A percentile compares a stretch with the other conserved stretches of the same genome.
phyloP scores from a whole-genome alignment of 495 filamentous ascomycete species.

The Neurospora sp. region DNA sequence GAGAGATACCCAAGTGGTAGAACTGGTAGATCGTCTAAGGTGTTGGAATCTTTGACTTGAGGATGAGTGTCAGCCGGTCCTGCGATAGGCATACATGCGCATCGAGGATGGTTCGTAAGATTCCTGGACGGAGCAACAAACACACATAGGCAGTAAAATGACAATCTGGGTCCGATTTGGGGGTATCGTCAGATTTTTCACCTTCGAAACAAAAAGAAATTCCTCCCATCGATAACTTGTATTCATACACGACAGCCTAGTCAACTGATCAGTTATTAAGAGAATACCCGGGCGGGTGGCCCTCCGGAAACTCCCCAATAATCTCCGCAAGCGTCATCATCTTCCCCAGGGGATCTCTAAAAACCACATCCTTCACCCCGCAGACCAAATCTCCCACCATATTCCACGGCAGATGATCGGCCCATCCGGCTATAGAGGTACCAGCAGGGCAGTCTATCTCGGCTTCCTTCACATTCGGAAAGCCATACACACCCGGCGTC shows the following conservation, averaged over 20 bases:
- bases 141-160: background rate
- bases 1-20: background rate
- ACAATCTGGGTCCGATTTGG: background rate
- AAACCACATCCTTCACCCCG: background rate
- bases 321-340: background rate
- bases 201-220: background rate
- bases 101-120: background rate
- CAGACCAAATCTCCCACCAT: background rate
- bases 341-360: background rate
- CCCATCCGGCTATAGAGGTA: too few species aligned
- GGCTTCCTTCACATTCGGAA: background rate
- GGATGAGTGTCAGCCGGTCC: background rate
- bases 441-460: background rate
- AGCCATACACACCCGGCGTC: background rate
- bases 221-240: background rate
- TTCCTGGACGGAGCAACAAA: background rate
- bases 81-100: background rate
- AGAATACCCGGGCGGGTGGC: too few species aligned
- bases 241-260: background rate
- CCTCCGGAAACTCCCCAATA: too few species aligned
- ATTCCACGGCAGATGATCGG: too few species aligned
- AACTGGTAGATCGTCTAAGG: background rate
- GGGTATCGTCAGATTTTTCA: background rate
- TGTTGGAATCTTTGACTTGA: background rate
- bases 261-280: too few species aligned